Conservation (phyloP, 805 yeast species). For the Saccharomycopsis amapae region DNA sequence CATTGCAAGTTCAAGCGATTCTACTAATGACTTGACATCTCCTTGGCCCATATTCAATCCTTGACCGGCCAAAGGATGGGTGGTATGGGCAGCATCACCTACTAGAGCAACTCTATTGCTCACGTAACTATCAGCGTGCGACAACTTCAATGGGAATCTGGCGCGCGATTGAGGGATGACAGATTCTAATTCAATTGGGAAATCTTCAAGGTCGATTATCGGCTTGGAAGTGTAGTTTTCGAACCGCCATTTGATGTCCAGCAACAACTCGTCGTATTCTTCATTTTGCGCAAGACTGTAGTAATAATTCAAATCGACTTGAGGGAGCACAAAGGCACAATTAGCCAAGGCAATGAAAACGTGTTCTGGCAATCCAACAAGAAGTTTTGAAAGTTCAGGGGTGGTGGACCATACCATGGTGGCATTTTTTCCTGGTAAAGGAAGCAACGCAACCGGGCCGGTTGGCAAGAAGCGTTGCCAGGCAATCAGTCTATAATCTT, state of each 20-base stretch:
- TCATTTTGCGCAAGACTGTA: conserved; percentile 31
- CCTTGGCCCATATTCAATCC: conserved; percentile 97
- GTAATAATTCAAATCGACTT: conserved; percentile 68
- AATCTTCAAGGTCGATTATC: conserved; percentile 44
- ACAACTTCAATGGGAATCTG: conserved; percentile 77
- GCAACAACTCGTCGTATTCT: conserved; percentile 40
- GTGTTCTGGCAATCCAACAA: conserved; percentile 51
- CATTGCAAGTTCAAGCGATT: conserved; percentile 62
- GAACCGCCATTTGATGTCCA: conserved; percentile 71
- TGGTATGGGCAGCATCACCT: conserved; percentile 97
- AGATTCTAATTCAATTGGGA: conserved; percentile 59
- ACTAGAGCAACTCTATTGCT: conserved; percentile 83
- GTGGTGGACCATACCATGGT: conserved; percentile 91
- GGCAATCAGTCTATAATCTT: conserved; percentile 65
- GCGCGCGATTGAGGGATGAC: conserved; percentile 67
- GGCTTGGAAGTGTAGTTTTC: conserved; percentile 31
- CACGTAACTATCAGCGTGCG: conserved; percentile 87
- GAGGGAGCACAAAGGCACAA: conserved; percentile 77
- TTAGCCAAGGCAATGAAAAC: conserved; percentile 67
- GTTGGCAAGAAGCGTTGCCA: conserved; percentile 90
- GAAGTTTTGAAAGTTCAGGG: conserved; percentile 59
- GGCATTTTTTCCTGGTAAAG: conserved; percentile 81
- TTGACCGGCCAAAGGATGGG: conserved; percentile 97
- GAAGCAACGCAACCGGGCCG: conserved; percentile 90
- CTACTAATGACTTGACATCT: conserved; percentile 69